Evolutionary conservation across 2,329 filamentous ascomycete species (phyloP), one percentile per base, ranked within the genome.

Genomic region (Penicillium occitanis): DNA sequence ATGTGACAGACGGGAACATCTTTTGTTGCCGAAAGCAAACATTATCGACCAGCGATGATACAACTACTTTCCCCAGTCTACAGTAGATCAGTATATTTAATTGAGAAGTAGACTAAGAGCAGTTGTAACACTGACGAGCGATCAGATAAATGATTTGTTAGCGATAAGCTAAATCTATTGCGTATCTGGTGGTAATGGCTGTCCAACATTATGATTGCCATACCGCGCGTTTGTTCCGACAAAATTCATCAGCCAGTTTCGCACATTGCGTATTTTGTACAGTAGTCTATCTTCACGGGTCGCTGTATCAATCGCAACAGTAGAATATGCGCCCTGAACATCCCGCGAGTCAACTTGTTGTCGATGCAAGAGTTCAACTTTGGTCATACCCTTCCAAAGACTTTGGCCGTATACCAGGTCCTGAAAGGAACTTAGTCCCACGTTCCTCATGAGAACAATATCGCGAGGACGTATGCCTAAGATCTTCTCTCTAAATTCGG

Each of bases 331-430:
- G 0, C 89, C 88, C 3, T 80, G 83, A 66, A 72, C 75, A 74
- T 85, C 87, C 44, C 74, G 83, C 70, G 79, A 80, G 66, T 85
- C 84, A 8, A 85, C 73, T 67, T 79, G 82, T 65, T 82, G 79
- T 25, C 87, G 83, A 71, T 87, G 87, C 19, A 96, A 78, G 51
- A 96, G 78, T 68, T 88, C 84, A 30, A 94, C 80, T 68, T 85
- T 87, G 3, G 91, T 93, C 71, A 91, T 84, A 7, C 87, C 87
- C 69, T 86, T 86, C 33, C 90, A 86, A 68, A 97, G 79, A 73
- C 90, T 95, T 75, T 96, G 91, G 0, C 94, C 93, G 71, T 95
- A 93, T 0, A 97, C 93, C 71, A 86, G 89, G 57, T 87, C 86
- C 61, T 85, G 85, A 75, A 94, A 98, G 3, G 87, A 87, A 62